Evolutionary conservation across 805 yeast species (phyloP).

Genomic region (Hanseniaspora occidentalis): DNA sequence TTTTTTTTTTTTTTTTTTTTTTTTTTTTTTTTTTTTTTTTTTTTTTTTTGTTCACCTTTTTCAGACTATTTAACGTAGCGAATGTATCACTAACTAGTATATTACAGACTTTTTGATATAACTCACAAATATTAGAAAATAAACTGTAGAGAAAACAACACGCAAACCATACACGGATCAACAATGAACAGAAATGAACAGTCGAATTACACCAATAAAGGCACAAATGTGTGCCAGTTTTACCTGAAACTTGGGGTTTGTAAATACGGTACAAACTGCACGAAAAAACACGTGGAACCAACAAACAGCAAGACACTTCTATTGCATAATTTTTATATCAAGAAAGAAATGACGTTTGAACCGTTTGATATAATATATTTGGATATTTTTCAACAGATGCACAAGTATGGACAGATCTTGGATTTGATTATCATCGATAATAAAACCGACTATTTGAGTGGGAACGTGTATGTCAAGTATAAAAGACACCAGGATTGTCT

Average conservation of each 20-base stretch:
- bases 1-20: no score
- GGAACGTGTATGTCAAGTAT: conserved; percentile 72
- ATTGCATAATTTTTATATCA: conserved; percentile 20
- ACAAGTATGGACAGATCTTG: conserved; percentile 38
- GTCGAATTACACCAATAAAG: conserved; percentile 4
- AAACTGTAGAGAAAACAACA: conserved; percentile 11
- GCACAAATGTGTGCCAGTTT: conserved; percentile 34
- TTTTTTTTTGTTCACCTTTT: no score
- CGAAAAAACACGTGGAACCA: conserved; percentile 61
- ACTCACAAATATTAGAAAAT: neutral
- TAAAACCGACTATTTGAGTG: conserved; percentile 67
- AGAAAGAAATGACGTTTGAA: neutral
- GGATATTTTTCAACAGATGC: conserved; percentile 31
- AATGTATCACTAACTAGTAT: no score
- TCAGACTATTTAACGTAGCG: no score
- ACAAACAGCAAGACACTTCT: conserved; percentile 49
- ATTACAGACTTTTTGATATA: neutral
- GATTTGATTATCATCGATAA: conserved; percentile 72
- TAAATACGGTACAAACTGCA: conserved; percentile 82
- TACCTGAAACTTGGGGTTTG: conserved; percentile 84
- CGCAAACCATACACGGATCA: neutral
- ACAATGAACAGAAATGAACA: neutral
- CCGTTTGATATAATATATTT: neutral
- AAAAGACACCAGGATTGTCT: conserved; percentile 42
- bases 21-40: no score